Evolutionary conservation across 495 filamentous ascomycete species (phyloP).

Genomic region (Daldinia concentrica): DNA sequence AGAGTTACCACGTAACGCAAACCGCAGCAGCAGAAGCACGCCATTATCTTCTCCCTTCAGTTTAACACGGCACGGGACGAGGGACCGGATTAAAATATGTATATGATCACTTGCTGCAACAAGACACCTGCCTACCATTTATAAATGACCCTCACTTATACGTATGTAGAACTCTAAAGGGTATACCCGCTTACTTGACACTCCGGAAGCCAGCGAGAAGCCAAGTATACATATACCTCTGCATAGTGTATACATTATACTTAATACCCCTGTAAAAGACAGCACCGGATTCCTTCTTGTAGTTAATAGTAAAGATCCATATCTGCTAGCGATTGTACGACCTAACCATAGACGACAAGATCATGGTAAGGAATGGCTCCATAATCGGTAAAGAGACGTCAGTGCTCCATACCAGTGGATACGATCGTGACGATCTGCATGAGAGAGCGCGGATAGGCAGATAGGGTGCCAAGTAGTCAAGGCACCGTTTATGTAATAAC

Average conservation of each 20-base stretch:
- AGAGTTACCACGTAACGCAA: conserved; percentile 2
- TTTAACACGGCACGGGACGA: neutral
- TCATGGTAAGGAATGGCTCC: conserved; percentile 24
- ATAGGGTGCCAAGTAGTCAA: conserved; percentile 36
- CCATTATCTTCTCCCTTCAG: neutral
- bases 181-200: neutral
- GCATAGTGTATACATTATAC: neutral
- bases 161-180: neutral
- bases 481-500: no score
- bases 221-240: neutral
- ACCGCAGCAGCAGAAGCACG: neutral
- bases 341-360: conserved; percentile 5
- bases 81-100: neutral
- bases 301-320: neutral
- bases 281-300: neutral
- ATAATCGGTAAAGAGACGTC: conserved; percentile 39
- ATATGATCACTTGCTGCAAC: neutral
- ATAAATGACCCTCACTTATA: neutral
- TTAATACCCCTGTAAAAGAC: neutral
- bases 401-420: conserved; percentile 31
- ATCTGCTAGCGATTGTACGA: conserved; percentile 19
- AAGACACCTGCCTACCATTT: neutral
- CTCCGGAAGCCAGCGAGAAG: neutral
- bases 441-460: conserved; percentile 30
- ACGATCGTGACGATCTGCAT: conserved; percentile 34